Percentiles rank a stretch among this genome's conserved stretches.
Conservation (phyloP, 148 eudicot genomes). For the Rhododendron simsii region DNA sequence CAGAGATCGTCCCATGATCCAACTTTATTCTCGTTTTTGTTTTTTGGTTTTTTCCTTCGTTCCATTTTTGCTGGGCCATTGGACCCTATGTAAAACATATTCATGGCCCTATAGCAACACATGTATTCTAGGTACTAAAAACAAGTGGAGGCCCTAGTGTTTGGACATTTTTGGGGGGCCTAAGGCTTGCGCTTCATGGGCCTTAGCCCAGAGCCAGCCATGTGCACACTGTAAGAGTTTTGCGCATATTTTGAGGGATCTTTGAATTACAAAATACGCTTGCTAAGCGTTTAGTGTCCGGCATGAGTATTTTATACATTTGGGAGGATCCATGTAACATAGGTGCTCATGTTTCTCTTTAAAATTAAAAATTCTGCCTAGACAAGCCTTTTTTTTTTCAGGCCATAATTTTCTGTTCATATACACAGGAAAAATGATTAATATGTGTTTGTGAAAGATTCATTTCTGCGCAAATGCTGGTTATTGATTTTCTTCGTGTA, state of each 20-base stretch:
- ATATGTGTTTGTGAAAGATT: background rate
- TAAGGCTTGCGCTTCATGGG: too few relatives aligned
- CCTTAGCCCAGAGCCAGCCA: too few relatives aligned
- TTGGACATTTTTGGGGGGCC: too few relatives aligned
- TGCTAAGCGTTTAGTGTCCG: background rate
- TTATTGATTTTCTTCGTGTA: background rate
- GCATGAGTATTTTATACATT: background rate
- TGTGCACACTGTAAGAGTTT: background rate
- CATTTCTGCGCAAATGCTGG: background rate
- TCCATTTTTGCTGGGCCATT: too few relatives aligned
- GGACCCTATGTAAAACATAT: too few relatives aligned
- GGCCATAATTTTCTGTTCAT: background rate
- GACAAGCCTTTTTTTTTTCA: background rate
- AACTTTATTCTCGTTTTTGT: too few relatives aligned
- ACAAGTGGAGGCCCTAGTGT: too few relatives aligned
- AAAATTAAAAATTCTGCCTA: background rate
- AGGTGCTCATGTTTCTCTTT: background rate
- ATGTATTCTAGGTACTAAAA: too few relatives aligned
- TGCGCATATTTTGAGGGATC: background rate
- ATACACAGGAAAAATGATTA: background rate
- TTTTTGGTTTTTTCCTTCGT: too few relatives aligned
- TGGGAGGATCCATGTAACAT: background rate
- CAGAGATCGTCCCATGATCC: too few relatives aligned
- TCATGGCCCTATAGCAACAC: too few relatives aligned
- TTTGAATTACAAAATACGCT: background rate